A percentile compares a stretch with the other conserved stretches of the same genome.
Conservation (phyloP, 805 yeast genomes). For the Sugiyamaella lignohabitans region DNA sequence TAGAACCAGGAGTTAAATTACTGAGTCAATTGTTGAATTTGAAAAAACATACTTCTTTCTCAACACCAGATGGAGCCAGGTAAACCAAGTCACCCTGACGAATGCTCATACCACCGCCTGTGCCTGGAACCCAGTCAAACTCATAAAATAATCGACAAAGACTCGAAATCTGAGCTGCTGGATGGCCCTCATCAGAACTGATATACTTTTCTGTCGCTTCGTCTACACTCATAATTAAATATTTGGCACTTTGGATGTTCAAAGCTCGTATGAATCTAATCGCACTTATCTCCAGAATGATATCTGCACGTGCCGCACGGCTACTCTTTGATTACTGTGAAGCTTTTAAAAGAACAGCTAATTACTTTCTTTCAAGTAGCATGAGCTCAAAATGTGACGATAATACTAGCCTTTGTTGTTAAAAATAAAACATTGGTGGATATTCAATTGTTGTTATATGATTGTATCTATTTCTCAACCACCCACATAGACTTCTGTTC, state of each 20-base stretch:
- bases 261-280: no score
- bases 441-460: no score
- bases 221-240: background rate
- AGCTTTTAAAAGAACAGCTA: no score
- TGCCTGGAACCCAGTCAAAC: constrained; percentile 90
- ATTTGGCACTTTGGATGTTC: background rate
- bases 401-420: no score
- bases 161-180: constrained; percentile 80
- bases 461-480: no score
- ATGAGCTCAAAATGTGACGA: no score
- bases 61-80: constrained; percentile 94
- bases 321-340: no score
- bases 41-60: constrained; percentile 53
- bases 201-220: background rate
- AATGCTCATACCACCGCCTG: constrained; percentile 92
- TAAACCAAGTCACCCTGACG: constrained; percentile 50
- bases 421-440: no score
- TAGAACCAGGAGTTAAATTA: background rate
- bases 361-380: no score
- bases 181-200: constrained; percentile 49
- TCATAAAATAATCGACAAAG: constrained; percentile 69
- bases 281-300: no score
- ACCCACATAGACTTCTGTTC: no score
- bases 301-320: no score
- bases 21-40: background rate